phyloP scores from a whole-genome alignment of 2,329 filamentous ascomycete genomes.

The Furcasterigmium furcatum region DNA sequence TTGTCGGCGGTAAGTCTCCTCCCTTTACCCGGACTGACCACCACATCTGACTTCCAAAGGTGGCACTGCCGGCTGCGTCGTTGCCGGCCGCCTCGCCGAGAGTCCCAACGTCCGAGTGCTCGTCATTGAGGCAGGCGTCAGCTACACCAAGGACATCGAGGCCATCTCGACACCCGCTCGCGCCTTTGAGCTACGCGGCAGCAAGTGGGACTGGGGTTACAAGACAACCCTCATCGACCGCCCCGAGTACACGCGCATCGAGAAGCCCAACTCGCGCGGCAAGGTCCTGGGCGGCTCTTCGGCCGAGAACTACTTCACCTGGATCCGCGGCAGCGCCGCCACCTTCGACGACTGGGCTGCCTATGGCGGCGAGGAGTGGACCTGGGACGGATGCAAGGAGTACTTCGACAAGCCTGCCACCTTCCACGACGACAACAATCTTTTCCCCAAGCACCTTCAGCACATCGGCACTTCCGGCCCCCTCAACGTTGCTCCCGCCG shows the following conservation, averaged over 20 bases:
- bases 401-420: constrained; percentile 46
- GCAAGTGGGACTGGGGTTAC: constrained; percentile 57
- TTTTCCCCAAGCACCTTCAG: constrained; percentile 39
- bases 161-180: constrained; percentile 50
- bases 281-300: constrained; percentile 57
- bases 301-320: constrained; percentile 61
- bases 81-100: constrained; percentile 33
- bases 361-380: constrained; percentile 67
- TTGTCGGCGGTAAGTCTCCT: constrained; percentile 21
- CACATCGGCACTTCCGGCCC: constrained; percentile 51
- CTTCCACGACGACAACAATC: constrained; percentile 51
- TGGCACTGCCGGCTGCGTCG: constrained; percentile 32
- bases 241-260: constrained; percentile 55
- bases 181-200: constrained; percentile 50
- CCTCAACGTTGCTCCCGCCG: constrained; percentile 50
- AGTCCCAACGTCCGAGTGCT: constrained; percentile 28
- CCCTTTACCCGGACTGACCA: neutral
- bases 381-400: constrained; percentile 44
- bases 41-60: constrained; percentile 10
- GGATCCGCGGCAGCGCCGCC: constrained; percentile 53
- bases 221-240: constrained; percentile 60
- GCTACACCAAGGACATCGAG: constrained; percentile 44
- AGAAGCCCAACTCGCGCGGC: constrained; percentile 61
- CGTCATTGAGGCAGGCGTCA: constrained; percentile 43
- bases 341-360: constrained; percentile 70